These are phyloP conservation scores for Diaporthe sp. DNA, from an alignment of 2,329 filamentous ascomycete species.

Conservation along the genomic window DNA sequence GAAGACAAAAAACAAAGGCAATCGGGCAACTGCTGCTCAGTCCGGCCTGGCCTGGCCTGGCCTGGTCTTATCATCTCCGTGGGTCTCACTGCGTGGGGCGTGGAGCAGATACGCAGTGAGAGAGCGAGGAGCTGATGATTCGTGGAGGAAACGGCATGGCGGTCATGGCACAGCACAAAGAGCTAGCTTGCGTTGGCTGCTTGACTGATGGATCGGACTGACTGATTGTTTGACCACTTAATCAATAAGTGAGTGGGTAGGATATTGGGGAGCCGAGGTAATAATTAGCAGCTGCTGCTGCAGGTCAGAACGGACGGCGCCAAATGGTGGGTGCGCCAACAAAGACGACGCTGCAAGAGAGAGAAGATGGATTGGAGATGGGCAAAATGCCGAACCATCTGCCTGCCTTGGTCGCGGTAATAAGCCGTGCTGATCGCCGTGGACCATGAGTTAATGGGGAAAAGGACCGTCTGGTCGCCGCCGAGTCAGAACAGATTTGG, in stretches of 20 bases:
- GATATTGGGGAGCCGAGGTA: neutral
- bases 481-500: conserved; percentile 23
- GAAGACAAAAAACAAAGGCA: neutral
- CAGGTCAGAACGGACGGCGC: neutral
- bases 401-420: neutral
- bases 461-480: neutral
- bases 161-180: conserved; percentile 5
- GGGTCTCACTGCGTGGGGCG: neutral
- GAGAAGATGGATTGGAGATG: neutral
- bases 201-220: neutral
- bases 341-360: neutral
- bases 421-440: conserved; percentile 17
- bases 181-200: neutral
- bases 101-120: neutral
- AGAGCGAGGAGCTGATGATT: neutral
- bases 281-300: neutral
- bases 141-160: neutral
- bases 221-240: neutral
- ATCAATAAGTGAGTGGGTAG: neutral
- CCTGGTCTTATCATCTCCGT: neutral
- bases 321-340: neutral
- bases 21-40: neutral
- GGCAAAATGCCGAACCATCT: conserved; percentile 9
- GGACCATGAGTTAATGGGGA: conserved; percentile 8
- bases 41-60: neutral